Evolutionary conservation across 148 eudicot species (phyloP).

Genomic region (Arbutus unedo): DNA sequence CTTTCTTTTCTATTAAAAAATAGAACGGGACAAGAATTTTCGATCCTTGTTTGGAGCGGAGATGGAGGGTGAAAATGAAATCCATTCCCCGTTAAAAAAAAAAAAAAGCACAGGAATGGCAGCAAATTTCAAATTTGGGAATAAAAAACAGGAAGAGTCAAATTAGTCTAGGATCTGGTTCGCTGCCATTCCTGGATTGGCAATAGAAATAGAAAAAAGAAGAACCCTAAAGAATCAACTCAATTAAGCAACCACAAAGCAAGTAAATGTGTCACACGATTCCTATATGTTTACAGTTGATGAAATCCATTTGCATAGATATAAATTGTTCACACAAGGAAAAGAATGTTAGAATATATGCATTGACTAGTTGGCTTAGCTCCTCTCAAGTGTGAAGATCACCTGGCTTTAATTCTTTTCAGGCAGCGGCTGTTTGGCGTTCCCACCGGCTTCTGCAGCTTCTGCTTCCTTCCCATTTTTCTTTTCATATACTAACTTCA

Average conservation of each 20-base stretch:
- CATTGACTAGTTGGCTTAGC: background rate
- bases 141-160: too few species aligned
- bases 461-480: constrained; percentile 46
- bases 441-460: constrained; percentile 51
- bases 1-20: too few species aligned
- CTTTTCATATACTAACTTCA: constrained; percentile 70
- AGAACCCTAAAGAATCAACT: background rate
- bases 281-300: background rate
- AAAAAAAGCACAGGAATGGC: too few species aligned
- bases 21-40: too few species aligned
- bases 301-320: background rate
- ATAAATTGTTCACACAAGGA: background rate
- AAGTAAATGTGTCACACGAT: background rate
- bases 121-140: too few species aligned
- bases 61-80: too few species aligned
- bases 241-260: background rate
- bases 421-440: constrained; percentile 34
- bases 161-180: too few species aligned
- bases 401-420: constrained; percentile 10
- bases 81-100: too few species aligned
- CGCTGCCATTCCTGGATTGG: too few species aligned
- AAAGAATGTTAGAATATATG: constrained; percentile 6
- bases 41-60: too few species aligned
- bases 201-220: too few species aligned
- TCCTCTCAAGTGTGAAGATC: background rate